Conservation (phyloP, 2,329 filamentous ascomycete genomes). For the Alternaria arborescens region DNA sequence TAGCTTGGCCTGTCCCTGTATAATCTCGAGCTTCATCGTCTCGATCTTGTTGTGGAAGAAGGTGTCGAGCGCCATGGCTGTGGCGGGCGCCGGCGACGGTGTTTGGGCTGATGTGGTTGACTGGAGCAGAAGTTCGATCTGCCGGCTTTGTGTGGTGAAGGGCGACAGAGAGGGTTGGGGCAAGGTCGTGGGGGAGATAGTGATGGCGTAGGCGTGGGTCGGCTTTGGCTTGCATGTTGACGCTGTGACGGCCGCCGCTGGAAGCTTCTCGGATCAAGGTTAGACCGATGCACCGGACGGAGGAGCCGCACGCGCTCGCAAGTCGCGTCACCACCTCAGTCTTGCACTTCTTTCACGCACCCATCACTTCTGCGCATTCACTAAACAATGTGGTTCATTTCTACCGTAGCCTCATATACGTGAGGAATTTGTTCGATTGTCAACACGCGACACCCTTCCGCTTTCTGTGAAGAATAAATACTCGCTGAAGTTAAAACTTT, state of each 20-base stretch:
- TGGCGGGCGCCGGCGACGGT: conserved; percentile 39
- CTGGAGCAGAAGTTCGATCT: not conserved
- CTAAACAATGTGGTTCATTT: not conserved
- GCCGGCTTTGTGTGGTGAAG: not conserved
- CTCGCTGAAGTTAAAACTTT: not conserved
- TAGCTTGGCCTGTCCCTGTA: conserved; percentile 95
- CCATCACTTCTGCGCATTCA: not conserved
- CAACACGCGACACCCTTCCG: not conserved
- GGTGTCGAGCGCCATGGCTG: conserved; percentile 95
- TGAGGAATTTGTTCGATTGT: not conserved
- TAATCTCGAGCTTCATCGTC: conserved; percentile 99
- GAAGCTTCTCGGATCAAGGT: not conserved
- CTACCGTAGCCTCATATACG: not conserved
- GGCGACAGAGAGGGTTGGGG: not conserved
- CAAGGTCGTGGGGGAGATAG: not conserved
- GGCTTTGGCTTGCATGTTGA: conserved; percentile 8
- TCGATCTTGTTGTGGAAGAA: conserved; percentile 99
- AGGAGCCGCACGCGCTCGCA: not conserved
- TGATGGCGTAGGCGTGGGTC: conserved; percentile 7
- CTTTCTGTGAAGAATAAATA: too few species aligned
- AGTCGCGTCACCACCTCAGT: not conserved
- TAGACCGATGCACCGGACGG: not conserved
- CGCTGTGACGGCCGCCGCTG: conserved; percentile 16
- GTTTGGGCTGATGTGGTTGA: conserved; percentile 2
- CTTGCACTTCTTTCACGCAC: not conserved